These are phyloP conservation scores for Diphasiastrum complanatum DNA, from an alignment of 83 land plant species.

Conservation along the genomic window DNA sequence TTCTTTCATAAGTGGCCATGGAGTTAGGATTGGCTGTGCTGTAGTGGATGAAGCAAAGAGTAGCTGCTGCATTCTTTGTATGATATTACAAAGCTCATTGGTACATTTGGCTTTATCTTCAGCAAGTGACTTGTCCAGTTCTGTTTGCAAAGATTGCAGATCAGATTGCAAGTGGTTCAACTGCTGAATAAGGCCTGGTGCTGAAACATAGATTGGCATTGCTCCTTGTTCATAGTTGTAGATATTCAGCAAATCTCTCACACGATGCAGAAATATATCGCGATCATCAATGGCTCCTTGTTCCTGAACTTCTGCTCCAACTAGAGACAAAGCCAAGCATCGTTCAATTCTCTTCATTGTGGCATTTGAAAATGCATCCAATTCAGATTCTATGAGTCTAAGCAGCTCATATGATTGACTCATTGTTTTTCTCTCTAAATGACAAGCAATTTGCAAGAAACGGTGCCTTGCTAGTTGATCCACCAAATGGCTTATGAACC, in stretches of 20 bases:
- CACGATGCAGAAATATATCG: conserved; percentile 80
- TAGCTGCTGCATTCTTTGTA: conserved; percentile 81
- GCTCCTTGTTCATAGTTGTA: conserved; percentile 85
- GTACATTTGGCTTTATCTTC: conserved; percentile 81
- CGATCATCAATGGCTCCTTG: conserved; percentile 99
- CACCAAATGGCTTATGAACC: conserved; percentile 78
- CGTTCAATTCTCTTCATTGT: conserved; percentile 72
- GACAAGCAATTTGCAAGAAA: conserved; percentile 81
- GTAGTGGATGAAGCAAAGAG: conserved; percentile 95
- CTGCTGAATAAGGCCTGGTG: conserved; percentile 93
- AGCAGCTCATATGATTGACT: conserved; percentile 79
- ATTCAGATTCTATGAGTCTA: conserved; percentile 71
- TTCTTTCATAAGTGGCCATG: conserved; percentile 88
- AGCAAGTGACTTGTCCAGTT: conserved; percentile 69
- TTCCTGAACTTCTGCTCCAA: conserved; percentile 87
- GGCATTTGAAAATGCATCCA: conserved; percentile 62
- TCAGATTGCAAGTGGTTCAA: conserved; percentile 63
- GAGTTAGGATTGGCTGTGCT: conserved; percentile 89
- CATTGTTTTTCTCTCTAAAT: conserved; percentile 74
- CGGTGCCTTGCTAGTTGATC: conserved; percentile 85
- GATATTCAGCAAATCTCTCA: conserved; percentile 83
- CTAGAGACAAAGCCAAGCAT: conserved; percentile 64
- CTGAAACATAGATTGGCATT: conserved; percentile 78
- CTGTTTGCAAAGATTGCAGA: conserved; percentile 52
- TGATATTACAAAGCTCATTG: conserved; percentile 81